Conservation (phyloP, 2,329 filamentous ascomycete genomes). For the Bipolaris bicolor region DNA sequence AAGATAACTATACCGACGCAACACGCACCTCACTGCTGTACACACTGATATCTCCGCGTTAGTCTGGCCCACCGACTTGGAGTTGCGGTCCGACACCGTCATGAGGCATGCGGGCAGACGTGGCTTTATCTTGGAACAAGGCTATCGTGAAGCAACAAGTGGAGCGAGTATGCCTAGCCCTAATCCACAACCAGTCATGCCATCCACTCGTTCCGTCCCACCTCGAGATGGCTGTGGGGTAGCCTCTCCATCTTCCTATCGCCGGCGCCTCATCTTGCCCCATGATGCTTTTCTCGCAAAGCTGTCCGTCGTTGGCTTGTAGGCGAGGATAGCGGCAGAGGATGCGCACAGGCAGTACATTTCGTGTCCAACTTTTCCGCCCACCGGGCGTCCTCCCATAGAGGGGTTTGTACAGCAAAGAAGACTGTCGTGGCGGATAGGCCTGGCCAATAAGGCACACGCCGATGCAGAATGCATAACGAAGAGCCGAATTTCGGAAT, state of each 20-base stretch:
- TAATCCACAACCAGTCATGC: constrained; percentile 21
- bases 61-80: background rate
- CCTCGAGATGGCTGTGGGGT: constrained; percentile 25
- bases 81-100: constrained; percentile 19
- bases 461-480: constrained; percentile 26
- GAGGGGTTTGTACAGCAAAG: constrained; percentile 20
- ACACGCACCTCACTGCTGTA: background rate
- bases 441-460: constrained; percentile 29
- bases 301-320: constrained; percentile 9
- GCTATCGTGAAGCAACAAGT: constrained; percentile 28
- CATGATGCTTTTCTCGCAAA: constrained; percentile 12
- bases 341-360: constrained; percentile 18
- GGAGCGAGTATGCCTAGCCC: constrained; percentile 2
- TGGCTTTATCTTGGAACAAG: constrained; percentile 30
- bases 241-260: constrained; percentile 23
- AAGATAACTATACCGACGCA: background rate
- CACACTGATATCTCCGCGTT: constrained; percentile 7
- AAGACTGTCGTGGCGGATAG: background rate
- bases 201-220: constrained; percentile 20
- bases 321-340: constrained; percentile 10
- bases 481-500: constrained; percentile 32
- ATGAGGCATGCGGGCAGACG: constrained; percentile 19
- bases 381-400: constrained; percentile 35
- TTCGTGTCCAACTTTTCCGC: constrained; percentile 34
- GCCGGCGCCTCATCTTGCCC: constrained; percentile 14